Conservation (phyloP, 2,329 filamentous ascomycete species). For the Colletotrichum chrysophilum region DNA sequence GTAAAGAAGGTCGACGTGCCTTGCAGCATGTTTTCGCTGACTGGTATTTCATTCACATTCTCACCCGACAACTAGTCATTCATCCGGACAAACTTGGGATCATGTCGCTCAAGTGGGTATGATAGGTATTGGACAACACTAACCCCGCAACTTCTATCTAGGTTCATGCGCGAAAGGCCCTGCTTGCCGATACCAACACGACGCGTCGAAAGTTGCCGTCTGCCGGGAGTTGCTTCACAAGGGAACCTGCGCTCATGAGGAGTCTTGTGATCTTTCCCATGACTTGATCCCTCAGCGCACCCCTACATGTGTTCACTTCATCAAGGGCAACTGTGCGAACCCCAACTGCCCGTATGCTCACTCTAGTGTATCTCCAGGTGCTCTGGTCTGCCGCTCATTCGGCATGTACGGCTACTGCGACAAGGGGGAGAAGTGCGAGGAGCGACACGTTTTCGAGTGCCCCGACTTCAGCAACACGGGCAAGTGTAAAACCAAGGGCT, state of each 20-base stretch:
- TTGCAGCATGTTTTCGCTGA: constrained; percentile 75
- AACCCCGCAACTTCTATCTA: constrained; percentile 49
- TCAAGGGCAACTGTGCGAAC: constrained; percentile 89
- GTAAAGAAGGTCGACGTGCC: constrained; percentile 74
- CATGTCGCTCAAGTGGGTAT: background rate
- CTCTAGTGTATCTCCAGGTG: constrained; percentile 75
- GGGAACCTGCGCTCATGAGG: constrained; percentile 77
- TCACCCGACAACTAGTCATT: constrained; percentile 30
- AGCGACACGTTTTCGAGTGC: constrained; percentile 91
- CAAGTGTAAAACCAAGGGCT: constrained; percentile 79
- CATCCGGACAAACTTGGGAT: background rate
- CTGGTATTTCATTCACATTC: constrained; percentile 62
- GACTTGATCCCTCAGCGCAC: constrained; percentile 82
- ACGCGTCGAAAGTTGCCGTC: constrained; percentile 84
- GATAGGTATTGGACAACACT: constrained; percentile 51
- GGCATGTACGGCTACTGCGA: constrained; percentile 88
- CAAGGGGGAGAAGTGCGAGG: constrained; percentile 76
- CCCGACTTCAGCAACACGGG: constrained; percentile 94
- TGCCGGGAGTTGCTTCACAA: constrained; percentile 88
- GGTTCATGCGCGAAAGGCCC: constrained; percentile 87
- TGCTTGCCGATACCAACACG: constrained; percentile 81
- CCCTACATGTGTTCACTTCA: constrained; percentile 88
- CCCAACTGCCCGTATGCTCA: constrained; percentile 87
- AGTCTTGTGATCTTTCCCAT: constrained; percentile 90
- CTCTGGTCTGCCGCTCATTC: constrained; percentile 84